Evolutionary conservation across 768 basidiomycete species (phyloP).

Genomic region (Mycena metata): DNA sequence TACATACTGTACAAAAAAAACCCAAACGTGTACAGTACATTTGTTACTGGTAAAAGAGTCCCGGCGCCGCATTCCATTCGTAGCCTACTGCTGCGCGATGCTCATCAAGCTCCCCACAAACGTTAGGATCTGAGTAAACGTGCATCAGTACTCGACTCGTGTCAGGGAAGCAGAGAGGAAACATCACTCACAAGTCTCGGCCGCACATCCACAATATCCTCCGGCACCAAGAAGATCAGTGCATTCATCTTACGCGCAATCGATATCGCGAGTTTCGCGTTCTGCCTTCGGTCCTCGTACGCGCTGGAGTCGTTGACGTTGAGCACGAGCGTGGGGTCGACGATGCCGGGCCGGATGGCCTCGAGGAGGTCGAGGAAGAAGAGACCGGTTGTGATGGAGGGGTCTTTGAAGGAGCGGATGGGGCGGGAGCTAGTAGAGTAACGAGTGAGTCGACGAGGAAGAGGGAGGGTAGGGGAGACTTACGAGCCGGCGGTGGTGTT

Average conservation of each 20-base stretch:
- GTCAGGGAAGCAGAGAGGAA: neutral
- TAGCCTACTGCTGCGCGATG: slow-evolving; percentile 60
- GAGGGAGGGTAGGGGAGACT: too few species aligned
- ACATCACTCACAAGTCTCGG: slow-evolving; percentile 79
- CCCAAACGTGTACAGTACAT: slow-evolving; percentile 21
- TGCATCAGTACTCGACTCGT: too few species aligned
- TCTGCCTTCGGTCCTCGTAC: slow-evolving; percentile 92
- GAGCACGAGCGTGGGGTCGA: slow-evolving; percentile 87
- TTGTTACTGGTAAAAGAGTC: slow-evolving; percentile 13
- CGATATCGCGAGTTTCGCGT: slow-evolving; percentile 97
- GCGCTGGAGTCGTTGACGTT: slow-evolving; percentile 69
- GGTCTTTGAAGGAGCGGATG: slow-evolving; percentile 96
- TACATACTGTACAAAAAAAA: slow-evolving; percentile 9
- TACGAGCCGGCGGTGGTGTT: slow-evolving; percentile 85
- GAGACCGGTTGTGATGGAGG: slow-evolving; percentile 85
- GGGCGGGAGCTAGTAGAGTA: slow-evolving; percentile 52
- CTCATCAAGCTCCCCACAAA: slow-evolving; percentile 96
- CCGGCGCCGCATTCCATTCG: neutral
- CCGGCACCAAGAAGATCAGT: slow-evolving; percentile 95
- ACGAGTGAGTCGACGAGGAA: too few species aligned
- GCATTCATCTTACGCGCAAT: slow-evolving; percentile 99
- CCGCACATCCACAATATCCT: slow-evolving; percentile 96
- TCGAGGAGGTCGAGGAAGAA: slow-evolving; percentile 97
- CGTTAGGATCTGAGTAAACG: slow-evolving; percentile 79
- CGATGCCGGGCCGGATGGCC: slow-evolving; percentile 92